phyloP scores from a whole-genome alignment of 1,139 yeast genomes.

The Blastobotrys indianensis region DNA sequence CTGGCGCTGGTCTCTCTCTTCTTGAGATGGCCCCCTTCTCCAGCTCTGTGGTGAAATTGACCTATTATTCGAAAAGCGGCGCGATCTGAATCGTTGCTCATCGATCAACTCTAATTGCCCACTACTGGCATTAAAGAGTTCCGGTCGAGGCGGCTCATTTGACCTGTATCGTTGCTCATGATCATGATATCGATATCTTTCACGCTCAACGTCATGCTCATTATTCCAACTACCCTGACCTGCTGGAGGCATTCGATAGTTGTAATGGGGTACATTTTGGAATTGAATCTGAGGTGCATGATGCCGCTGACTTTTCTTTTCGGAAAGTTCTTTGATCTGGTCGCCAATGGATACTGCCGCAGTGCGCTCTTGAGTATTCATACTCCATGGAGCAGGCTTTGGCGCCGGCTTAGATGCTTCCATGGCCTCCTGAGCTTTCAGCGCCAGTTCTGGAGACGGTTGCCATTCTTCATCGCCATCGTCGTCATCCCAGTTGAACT shows the following conservation, averaged over 20 bases:
- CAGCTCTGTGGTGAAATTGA: constrained; percentile 10
- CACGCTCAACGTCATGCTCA: background rate
- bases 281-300: constrained; percentile 11
- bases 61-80: constrained; percentile 7
- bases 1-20: constrained; percentile 1
- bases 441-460: constrained; percentile 7
- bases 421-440: constrained; percentile 4
- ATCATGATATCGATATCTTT: constrained; percentile 27
- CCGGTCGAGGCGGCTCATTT: constrained; percentile 27
- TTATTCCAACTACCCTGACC: background rate
- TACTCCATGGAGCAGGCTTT: constrained; percentile 23
- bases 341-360: constrained; percentile 26
- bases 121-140: constrained; percentile 31
- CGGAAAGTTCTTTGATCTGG: constrained; percentile 25
- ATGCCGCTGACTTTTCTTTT: constrained; percentile 14
- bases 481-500: constrained; percentile 40
- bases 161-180: constrained; percentile 29
- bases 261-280: constrained; percentile 13
- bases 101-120: constrained; percentile 18
- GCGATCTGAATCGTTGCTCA: background rate
- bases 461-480: constrained; percentile 32
- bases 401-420: constrained; percentile 9
- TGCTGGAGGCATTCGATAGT: constrained; percentile 10
- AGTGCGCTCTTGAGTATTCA: constrained; percentile 15
- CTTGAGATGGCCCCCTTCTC: constrained; percentile 3